Evolutionary conservation across 768 basidiomycete genomes (phyloP).

Genomic region (Suillus hirtellus): DNA sequence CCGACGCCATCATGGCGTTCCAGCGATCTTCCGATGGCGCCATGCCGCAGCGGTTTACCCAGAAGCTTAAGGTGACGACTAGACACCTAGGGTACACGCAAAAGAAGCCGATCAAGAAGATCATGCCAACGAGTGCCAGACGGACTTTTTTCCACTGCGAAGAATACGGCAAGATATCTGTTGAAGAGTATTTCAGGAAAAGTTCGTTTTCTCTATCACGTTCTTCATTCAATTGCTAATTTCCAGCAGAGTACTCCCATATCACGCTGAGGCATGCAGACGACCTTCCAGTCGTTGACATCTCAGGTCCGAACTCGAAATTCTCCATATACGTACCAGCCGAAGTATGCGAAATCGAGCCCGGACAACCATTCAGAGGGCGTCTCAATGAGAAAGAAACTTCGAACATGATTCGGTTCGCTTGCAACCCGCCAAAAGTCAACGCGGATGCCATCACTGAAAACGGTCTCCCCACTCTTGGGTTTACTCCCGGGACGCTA

Average conservation of each 20-base stretch:
- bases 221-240: conserved; percentile 18
- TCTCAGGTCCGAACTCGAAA: conserved; percentile 37
- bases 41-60: conserved; percentile 48
- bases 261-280: conserved; percentile 48
- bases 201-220: conserved; percentile 44
- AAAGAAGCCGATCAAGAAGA: conserved; percentile 47
- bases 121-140: conserved; percentile 41
- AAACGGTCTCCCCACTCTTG: conserved; percentile 58
- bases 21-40: conserved; percentile 39
- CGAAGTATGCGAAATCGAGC: conserved; percentile 66
- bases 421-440: conserved; percentile 59
- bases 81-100: conserved; percentile 53
- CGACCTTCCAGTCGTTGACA: conserved; percentile 57
- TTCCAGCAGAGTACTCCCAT: conserved; percentile 50
- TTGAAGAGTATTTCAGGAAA: conserved; percentile 61
- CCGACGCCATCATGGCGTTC: conserved; percentile 56
- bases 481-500: conserved; percentile 41
- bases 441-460: conserved; percentile 61
- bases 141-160: conserved; percentile 55
- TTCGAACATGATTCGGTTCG: conserved; percentile 63
- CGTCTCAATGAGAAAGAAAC: conserved; percentile 62
- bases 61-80: conserved; percentile 58
- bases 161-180: conserved; percentile 56
- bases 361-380: conserved; percentile 60
- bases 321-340: conserved; percentile 53